Percentiles rank a stretch among this genome's conserved stretches.
Evolutionary conservation across 495 filamentous ascomycete species (phyloP).

Genomic region (Amphirosellinia nigrospora): DNA sequence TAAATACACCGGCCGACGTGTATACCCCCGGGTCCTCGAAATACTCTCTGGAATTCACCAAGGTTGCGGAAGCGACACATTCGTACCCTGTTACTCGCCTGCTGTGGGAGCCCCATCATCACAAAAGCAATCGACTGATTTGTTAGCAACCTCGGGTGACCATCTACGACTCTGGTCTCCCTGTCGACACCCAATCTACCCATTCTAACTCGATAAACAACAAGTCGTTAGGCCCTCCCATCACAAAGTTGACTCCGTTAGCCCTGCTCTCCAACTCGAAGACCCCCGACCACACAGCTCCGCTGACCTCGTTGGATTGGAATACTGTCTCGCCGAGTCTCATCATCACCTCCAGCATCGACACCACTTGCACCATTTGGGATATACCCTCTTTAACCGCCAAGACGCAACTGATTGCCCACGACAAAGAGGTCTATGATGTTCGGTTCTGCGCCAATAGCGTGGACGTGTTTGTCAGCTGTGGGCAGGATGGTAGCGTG

Average conservation of each 20-base stretch:
- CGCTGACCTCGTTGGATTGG: constrained; percentile 96
- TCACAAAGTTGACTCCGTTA: constrained; percentile 89
- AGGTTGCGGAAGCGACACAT: constrained; percentile 96
- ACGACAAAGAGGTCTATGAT: constrained; percentile 99
- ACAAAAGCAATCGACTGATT: constrained; percentile 94
- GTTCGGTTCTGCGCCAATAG: constrained; percentile 97
- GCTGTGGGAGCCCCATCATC: constrained; percentile 98
- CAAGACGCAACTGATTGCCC: constrained; percentile 97
- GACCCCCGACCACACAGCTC: constrained; percentile 96
- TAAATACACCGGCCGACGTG: constrained; percentile 73
- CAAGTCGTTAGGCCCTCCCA: constrained; percentile 66
- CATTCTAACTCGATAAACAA: constrained; percentile 76
- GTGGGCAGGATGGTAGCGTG: constrained; percentile 96
- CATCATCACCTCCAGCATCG: constrained; percentile 98
- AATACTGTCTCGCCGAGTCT: constrained; percentile 94
- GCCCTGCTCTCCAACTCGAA: constrained; percentile 97
- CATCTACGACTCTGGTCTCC: constrained; percentile 93
- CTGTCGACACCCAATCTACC: constrained; percentile 59
- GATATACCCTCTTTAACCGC: constrained; percentile 97
- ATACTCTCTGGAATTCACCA: constrained; percentile 86
- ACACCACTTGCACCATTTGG: constrained; percentile 99
- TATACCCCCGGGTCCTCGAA: constrained; percentile 70
- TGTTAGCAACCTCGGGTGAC: constrained; percentile 95
- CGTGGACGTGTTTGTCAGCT: constrained; percentile 96
- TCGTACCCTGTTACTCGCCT: constrained; percentile 97